phyloP scores from a whole-genome alignment of 139 green algal genomes.

The Chlamydomonas eustigma region DNA sequence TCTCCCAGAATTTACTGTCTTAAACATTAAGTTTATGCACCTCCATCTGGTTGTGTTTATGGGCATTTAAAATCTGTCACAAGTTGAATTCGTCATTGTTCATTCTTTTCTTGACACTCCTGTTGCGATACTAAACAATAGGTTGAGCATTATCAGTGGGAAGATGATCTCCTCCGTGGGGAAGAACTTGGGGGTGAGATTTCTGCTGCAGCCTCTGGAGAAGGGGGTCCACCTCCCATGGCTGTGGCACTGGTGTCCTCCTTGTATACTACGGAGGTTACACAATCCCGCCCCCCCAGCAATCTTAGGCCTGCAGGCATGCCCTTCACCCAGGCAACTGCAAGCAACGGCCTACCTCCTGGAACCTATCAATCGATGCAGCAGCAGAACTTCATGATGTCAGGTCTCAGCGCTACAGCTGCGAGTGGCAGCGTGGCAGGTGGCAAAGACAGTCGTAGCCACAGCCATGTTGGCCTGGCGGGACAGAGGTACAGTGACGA shows the following conservation, averaged over 20 bases:
- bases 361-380: background rate
- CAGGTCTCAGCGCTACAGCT: too few relatives aligned
- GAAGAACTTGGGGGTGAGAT: background rate
- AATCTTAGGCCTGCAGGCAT: background rate
- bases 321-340: background rate
- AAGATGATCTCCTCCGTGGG: background rate
- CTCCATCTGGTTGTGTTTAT: too few relatives aligned
- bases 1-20: too few relatives aligned
- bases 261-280: background rate
- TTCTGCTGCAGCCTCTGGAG: background rate
- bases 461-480: background rate
- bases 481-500: background rate
- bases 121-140: too few relatives aligned
- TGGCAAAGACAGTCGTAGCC: background rate
- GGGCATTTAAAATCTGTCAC: too few relatives aligned
- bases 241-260: background rate
- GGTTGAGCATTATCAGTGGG: background rate
- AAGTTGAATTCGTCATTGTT: too few relatives aligned
- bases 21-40: too few relatives aligned
- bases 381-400: background rate
- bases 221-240: constrained; percentile 7
- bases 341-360: background rate
- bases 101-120: too few relatives aligned
- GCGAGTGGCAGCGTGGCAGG: background rate
- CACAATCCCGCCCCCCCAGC: background rate